These are phyloP conservation scores for Pichia sp. DNA, from an alignment of 1,139 yeast species.

Conservation along the genomic window DNA sequence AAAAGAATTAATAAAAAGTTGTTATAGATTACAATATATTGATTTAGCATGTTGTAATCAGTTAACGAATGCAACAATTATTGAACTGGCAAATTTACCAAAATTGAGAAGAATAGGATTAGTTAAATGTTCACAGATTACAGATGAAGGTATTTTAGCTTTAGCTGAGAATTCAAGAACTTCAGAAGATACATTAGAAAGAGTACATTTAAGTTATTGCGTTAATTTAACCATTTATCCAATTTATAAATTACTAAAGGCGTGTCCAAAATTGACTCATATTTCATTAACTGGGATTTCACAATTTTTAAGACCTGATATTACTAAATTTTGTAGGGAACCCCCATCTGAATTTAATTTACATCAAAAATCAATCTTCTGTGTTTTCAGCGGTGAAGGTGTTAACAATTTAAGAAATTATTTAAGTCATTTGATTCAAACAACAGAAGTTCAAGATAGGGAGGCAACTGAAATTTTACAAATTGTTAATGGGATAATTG, in stretches of 20 bases:
- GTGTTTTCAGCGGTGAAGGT: slow-evolving; percentile 92
- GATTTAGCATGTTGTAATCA: slow-evolving; percentile 94
- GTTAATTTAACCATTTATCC: slow-evolving; percentile 69
- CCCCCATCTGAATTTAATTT: slow-evolving; percentile 92
- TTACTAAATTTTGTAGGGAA: slow-evolving; percentile 84
- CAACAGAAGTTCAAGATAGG: slow-evolving; percentile 26
- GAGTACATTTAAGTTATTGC: slow-evolving; percentile 92
- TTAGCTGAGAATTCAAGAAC: slow-evolving; percentile 74
- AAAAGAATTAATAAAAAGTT: slow-evolving; percentile 61
- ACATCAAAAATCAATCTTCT: slow-evolving; percentile 78
- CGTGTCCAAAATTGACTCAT: slow-evolving; percentile 85
- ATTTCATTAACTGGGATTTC: slow-evolving; percentile 83
- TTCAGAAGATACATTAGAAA: slow-evolving; percentile 68
- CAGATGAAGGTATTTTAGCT: slow-evolving; percentile 79
- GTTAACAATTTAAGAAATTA: slow-evolving; percentile 40
- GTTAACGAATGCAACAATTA: slow-evolving; percentile 76
- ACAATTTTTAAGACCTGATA: slow-evolving; percentile 79
- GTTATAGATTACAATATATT: slow-evolving; percentile 84
- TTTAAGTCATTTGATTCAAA: slow-evolving; percentile 25
- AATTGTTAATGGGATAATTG: slow-evolving; percentile 24
- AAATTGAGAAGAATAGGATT: slow-evolving; percentile 85
- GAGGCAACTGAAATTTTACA: slow-evolving; percentile 28
- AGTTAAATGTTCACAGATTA: slow-evolving; percentile 83
- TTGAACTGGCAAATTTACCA: slow-evolving; percentile 71
- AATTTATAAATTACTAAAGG: slow-evolving; percentile 63